These are phyloP conservation scores for Xylariaceae sp. DNA, from an alignment of 2,329 filamentous ascomycete genomes.

Conservation along the genomic window DNA sequence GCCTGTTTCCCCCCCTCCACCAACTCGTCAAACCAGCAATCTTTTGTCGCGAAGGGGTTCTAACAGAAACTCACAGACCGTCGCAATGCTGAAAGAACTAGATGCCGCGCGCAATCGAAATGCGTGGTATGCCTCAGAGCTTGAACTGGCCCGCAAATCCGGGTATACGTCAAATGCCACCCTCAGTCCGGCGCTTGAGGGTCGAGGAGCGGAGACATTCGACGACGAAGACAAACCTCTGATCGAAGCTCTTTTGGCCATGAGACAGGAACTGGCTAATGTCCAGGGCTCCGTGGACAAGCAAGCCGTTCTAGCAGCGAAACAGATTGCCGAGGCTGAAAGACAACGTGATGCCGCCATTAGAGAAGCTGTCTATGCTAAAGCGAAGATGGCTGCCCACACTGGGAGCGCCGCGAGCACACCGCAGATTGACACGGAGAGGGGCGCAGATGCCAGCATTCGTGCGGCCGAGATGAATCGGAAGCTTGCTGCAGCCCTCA, in stretches of 20 bases:
- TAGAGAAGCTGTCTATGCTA: conserved; percentile 92
- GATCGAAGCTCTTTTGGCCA: conserved; percentile 88
- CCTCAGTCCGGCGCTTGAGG: conserved; percentile 76
- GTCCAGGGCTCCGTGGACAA: conserved; percentile 90
- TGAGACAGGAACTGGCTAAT: conserved; percentile 87
- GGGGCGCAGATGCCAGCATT: conserved; percentile 62
- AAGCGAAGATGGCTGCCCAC: conserved; percentile 87
- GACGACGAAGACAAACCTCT: conserved; percentile 91
- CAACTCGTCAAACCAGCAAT: conserved; percentile 63
- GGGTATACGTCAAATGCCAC: conserved; percentile 80
- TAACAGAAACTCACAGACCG: conserved; percentile 68
- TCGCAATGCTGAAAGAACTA: conserved; percentile 83
- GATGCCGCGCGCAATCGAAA: conserved; percentile 85
- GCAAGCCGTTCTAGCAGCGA: conserved; percentile 84
- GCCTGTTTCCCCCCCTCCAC: conserved; percentile 65
- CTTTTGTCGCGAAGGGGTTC: conserved; percentile 66
- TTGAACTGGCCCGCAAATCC: conserved; percentile 88
- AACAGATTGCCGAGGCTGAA: conserved; percentile 90
- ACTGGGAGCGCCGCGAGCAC: conserved; percentile 66
- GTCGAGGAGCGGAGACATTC: conserved; percentile 78
- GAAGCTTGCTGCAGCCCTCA: conserved; percentile 82
- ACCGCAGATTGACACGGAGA: conserved; percentile 64
- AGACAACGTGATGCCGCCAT: conserved; percentile 95
- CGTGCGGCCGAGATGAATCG: conserved; percentile 77
- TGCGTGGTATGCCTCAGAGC: conserved; percentile 95